These are phyloP conservation scores for Cryphonectria japonica DNA, from an alignment of 2,329 filamentous ascomycete genomes.

Conservation along the genomic window DNA sequence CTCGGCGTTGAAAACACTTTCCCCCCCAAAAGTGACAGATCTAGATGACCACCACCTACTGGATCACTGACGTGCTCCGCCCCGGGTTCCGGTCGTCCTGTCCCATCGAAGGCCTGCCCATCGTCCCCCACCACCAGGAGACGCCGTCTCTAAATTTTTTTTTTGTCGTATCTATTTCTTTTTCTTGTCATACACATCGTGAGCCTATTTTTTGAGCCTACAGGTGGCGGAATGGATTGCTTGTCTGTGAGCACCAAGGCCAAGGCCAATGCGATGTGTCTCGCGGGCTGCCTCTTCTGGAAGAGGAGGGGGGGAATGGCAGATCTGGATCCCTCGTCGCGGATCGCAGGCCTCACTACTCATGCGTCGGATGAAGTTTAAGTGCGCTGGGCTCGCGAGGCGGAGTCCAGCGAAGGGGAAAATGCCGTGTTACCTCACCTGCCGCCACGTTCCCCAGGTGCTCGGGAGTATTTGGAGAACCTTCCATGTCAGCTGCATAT, in stretches of 20 bases:
- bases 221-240: background rate
- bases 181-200: background rate
- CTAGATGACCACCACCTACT: background rate
- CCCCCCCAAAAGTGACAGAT: background rate
- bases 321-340: background rate
- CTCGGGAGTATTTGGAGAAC: background rate
- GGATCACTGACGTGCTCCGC: background rate
- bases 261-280: background rate
- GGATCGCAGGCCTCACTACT: background rate
- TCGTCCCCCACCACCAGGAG: background rate
- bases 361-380: background rate
- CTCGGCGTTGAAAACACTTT: background rate
- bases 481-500: background rate
- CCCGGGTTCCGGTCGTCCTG: slow-evolving; percentile 6
- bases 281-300: background rate
- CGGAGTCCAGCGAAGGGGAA: background rate
- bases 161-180: background rate
- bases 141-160: background rate
- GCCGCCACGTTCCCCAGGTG: background rate
- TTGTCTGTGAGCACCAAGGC: background rate
- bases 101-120: background rate
- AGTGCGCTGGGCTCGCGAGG: background rate
- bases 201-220: background rate
- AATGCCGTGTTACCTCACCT: background rate
- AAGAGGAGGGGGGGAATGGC: background rate